Evolutionary conservation across 441 rosid species (phyloP).

Genomic region (Brassica balearica): DNA sequence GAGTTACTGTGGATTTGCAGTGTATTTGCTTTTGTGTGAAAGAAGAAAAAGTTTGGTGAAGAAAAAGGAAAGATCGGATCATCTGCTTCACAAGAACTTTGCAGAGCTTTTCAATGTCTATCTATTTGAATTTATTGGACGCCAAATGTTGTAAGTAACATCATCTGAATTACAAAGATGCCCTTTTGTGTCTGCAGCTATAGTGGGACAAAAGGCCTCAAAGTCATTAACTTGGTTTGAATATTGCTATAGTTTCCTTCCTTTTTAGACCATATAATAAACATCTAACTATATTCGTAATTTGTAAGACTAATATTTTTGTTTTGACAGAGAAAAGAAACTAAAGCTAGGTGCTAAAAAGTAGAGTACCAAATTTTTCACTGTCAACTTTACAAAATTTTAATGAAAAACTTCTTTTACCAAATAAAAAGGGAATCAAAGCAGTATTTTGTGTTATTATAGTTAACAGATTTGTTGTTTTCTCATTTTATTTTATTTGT

Average conservation of each 20-base stretch:
- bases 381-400: conserved; percentile 3
- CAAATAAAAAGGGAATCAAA: not conserved
- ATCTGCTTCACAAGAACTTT: conserved; percentile 52
- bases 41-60: conserved; percentile 48
- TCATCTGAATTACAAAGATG: conserved; percentile 12
- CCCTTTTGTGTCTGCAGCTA: conserved; percentile 21
- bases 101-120: conserved; percentile 42
- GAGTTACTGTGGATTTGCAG: conserved; percentile 23
- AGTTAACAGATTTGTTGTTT: not conserved
- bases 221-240: conserved; percentile 21
- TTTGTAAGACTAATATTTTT: not conserved
- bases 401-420: not conserved
- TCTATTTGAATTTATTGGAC: conserved; percentile 40
- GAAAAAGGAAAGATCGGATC: conserved; percentile 63
- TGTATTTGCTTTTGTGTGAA: conserved; percentile 12
- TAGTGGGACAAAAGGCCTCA: conserved; percentile 18
- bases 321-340: not conserved
- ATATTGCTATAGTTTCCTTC: not conserved
- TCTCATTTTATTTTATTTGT: too few species aligned
- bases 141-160: conserved; percentile 1
- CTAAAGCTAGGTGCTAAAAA: not conserved
- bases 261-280: too few species aligned
- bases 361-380: not conserved
- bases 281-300: not conserved
- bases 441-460: not conserved